A percentile compares a stretch with the other conserved stretches of the same genome.
Conservation (phyloP, 2,329 filamentous ascomycete species). For the Ophiocordyceps robertsii region DNA sequence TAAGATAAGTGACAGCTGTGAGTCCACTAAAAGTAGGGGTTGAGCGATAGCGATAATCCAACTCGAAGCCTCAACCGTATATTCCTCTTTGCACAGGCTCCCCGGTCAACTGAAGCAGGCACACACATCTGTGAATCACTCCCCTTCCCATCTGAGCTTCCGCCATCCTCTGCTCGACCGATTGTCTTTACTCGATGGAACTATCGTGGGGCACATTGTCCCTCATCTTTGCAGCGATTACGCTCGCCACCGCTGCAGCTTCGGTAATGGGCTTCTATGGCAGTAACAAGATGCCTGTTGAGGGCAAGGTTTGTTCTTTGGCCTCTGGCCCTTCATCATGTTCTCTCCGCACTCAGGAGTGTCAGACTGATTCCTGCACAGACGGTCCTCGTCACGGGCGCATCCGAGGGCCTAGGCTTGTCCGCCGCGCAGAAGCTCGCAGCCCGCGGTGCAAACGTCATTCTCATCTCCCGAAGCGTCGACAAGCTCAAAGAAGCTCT, state of each 20-base stretch:
- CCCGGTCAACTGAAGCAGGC: too few species aligned
- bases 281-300: constrained; percentile 65
- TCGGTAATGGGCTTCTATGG: constrained; percentile 54
- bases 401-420: constrained; percentile 84
- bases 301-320: constrained; percentile 53
- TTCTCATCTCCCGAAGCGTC: constrained; percentile 69
- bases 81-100: too few species aligned
- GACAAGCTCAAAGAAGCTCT: constrained; percentile 62
- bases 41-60: too few species aligned
- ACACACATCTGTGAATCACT: too few species aligned
- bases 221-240: constrained; percentile 13
- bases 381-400: constrained; percentile 84
- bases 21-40: too few species aligned
- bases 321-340: too few species aligned
- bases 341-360: neutral
- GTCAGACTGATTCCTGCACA: constrained; percentile 20
- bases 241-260: constrained; percentile 21
- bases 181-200: constrained; percentile 2
- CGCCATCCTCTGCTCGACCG: neutral
- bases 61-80: too few species aligned
- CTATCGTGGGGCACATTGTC: constrained; percentile 1
- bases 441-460: constrained; percentile 70
- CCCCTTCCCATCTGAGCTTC: too few species aligned
- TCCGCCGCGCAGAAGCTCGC: constrained; percentile 62
- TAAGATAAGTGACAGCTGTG: too few species aligned